Conservation (phyloP, 176 grass and related monocot genomes). For the Phyllostachys edulis region DNA sequence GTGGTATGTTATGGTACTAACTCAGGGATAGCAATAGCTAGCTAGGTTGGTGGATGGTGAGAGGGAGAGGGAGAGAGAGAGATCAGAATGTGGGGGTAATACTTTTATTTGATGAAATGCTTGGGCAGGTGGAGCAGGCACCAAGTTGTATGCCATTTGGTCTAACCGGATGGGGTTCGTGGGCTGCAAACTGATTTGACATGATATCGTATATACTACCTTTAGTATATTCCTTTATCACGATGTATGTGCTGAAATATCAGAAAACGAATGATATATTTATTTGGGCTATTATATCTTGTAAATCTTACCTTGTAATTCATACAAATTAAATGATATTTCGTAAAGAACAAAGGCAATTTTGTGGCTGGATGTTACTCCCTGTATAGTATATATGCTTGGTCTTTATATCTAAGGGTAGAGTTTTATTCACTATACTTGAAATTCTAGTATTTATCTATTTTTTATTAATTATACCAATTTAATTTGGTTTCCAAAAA, state of each 20-base stretch:
- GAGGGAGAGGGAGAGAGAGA: conserved; percentile 15
- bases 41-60: conserved; percentile 40
- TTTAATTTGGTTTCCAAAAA: too few species aligned
- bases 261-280: neutral
- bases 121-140: conserved; percentile 41
- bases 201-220: conserved; percentile 18
- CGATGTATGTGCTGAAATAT: neutral
- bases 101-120: neutral
- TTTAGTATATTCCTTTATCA: conserved; percentile 2
- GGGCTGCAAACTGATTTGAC: conserved; percentile 31
- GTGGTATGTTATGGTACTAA: conserved; percentile 37
- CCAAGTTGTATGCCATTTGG: neutral
- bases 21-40: conserved; percentile 21
- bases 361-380: neutral
- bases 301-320: neutral
- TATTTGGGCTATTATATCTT: neutral
- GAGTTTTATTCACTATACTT: neutral
- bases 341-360: neutral
- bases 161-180: conserved; percentile 30
- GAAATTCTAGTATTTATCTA: too few species aligned
- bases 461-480: too few species aligned
- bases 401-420: too few species aligned
- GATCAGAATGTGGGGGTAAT: neutral
- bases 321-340: neutral
- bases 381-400: too few species aligned